These are phyloP conservation scores for Magnaporthiopsis poae DNA, from an alignment of 2,329 filamentous ascomycete species.

Conservation along the genomic window DNA sequence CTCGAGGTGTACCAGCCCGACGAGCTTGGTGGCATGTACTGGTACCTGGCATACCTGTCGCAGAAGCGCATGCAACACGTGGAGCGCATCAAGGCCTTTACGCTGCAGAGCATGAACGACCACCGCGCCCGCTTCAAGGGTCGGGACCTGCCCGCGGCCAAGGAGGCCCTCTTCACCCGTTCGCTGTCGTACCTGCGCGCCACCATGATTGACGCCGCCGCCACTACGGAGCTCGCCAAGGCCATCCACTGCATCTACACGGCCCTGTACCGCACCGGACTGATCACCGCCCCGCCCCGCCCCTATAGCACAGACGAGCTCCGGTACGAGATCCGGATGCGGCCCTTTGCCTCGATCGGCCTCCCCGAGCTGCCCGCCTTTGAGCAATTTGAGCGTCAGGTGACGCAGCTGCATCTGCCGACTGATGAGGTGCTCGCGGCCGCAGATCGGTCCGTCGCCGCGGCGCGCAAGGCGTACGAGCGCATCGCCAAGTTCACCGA, in stretches of 20 bases:
- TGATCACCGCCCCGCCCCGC: constrained; percentile 41
- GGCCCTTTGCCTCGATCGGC: constrained; percentile 62
- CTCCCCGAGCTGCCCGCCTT: constrained; percentile 58
- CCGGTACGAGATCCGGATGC: constrained; percentile 78
- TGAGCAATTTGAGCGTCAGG: constrained; percentile 45
- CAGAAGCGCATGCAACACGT: constrained; percentile 59
- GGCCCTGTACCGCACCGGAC: constrained; percentile 47
- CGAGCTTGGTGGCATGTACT: constrained; percentile 83
- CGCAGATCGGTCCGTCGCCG: constrained; percentile 35
- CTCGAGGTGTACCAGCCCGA: constrained; percentile 79
- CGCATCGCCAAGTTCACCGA: constrained; percentile 41
- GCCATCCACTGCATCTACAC: constrained; percentile 55
- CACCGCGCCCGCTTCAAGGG: constrained; percentile 14
- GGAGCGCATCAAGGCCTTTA: constrained; percentile 62
- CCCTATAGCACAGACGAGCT: constrained; percentile 60
- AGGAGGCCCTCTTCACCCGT: constrained; percentile 35
- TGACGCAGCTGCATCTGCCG: constrained; percentile 28
- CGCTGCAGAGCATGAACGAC: constrained; percentile 31
- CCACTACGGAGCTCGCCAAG: constrained; percentile 47
- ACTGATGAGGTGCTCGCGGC: constrained; percentile 30
- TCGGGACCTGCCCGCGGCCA: constrained; percentile 17
- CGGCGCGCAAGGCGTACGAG: constrained; percentile 48
- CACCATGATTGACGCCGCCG: constrained; percentile 55
- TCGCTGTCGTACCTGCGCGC: constrained; percentile 48
- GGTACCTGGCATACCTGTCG: constrained; percentile 69